Conservation (phyloP, 1,284 basidiomycete species). For the Marasmius sp. region DNA sequence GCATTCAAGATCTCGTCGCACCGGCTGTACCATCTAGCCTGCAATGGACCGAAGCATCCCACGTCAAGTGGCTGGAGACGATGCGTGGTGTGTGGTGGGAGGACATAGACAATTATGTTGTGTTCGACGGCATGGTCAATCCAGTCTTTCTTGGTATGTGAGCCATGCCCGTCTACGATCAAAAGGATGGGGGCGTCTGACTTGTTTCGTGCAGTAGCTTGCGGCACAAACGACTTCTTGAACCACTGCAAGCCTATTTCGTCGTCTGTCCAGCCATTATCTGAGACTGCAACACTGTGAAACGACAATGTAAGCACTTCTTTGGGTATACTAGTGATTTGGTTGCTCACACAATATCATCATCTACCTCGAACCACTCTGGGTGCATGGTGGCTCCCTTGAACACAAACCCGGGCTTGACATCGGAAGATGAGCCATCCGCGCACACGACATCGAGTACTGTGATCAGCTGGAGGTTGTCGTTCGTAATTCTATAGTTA, state of each 20-base stretch:
- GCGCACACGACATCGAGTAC: slow-evolving; percentile 30
- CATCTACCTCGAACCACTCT: slow-evolving; percentile 25
- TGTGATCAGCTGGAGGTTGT: too few species aligned
- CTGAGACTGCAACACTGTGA: slow-evolving; percentile 21
- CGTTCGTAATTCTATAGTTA: too few species aligned
- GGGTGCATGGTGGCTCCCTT: slow-evolving; percentile 17
- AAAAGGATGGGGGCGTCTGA: slow-evolving; percentile 5
- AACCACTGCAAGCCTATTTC: slow-evolving; percentile 33
- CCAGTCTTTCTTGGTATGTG: slow-evolving; percentile 29
- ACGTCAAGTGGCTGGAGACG: slow-evolving; percentile 40
- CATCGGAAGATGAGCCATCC: slow-evolving; percentile 21
- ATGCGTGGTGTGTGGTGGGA: slow-evolving; percentile 40
- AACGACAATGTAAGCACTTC: too few species aligned
- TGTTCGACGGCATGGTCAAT: slow-evolving; percentile 22
- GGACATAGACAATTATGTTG: slow-evolving; percentile 33
- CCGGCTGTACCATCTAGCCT: slow-evolving; percentile 19
- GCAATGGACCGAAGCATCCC: slow-evolving; percentile 32
- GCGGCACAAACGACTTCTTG: slow-evolving; percentile 30
- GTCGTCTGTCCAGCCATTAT: slow-evolving; percentile 42
- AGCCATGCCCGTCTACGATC: slow-evolving; percentile 29
- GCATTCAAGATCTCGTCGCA: slow-evolving; percentile 16
- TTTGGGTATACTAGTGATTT: too few species aligned
- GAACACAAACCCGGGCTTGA: slow-evolving; percentile 33
- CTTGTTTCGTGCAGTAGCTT: slow-evolving; percentile 19
- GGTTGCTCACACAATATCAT: slow-evolving; percentile 15